phyloP scores from a whole-genome alignment of 441 rosid species.

The Manihot esculenta region DNA sequence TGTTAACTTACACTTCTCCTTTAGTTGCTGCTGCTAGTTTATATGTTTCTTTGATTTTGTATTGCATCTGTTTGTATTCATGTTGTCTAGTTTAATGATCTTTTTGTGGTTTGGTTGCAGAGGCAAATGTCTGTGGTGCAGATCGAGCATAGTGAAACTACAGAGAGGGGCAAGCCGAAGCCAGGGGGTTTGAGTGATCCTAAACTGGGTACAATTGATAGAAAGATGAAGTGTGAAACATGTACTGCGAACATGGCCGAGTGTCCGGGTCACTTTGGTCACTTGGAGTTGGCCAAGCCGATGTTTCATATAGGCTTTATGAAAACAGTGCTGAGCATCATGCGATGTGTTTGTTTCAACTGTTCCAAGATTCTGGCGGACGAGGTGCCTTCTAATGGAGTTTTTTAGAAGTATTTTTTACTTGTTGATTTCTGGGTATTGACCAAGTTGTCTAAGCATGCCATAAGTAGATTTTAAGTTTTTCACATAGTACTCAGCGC shows the following conservation, averaged over 20 bases:
- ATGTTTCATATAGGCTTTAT: slow-evolving; percentile 95
- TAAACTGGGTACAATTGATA: slow-evolving; percentile 85
- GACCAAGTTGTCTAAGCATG: background rate
- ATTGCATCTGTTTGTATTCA: background rate
- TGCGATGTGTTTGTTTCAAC: slow-evolving; percentile 96
- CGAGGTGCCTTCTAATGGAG: slow-evolving; percentile 53
- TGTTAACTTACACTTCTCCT: background rate
- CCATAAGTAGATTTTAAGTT: background rate
- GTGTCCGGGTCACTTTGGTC: slow-evolving; percentile 98
- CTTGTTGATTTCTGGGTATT: background rate
- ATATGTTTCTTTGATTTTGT: background rate
- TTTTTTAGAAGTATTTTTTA: background rate
- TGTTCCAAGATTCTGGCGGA: slow-evolving; percentile 89
- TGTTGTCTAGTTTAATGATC: background rate
- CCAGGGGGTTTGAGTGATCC: slow-evolving; percentile 80
- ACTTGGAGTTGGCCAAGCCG: slow-evolving; percentile 97
- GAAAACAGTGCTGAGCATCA: slow-evolving; percentile 88
- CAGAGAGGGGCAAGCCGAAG: slow-evolving; percentile 95
- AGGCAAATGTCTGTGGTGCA: slow-evolving; percentile 98
- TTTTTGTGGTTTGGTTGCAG: slow-evolving; percentile 40
- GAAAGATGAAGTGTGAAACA: slow-evolving; percentile 92
- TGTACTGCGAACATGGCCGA: slow-evolving; percentile 98
- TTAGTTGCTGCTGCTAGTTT: background rate
- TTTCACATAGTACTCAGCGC: background rate
- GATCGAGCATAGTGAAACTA: slow-evolving; percentile 89